Evolutionary conservation across 2,329 filamentous ascomycete species (phyloP).

Genomic region (Botrytis aclada): DNA sequence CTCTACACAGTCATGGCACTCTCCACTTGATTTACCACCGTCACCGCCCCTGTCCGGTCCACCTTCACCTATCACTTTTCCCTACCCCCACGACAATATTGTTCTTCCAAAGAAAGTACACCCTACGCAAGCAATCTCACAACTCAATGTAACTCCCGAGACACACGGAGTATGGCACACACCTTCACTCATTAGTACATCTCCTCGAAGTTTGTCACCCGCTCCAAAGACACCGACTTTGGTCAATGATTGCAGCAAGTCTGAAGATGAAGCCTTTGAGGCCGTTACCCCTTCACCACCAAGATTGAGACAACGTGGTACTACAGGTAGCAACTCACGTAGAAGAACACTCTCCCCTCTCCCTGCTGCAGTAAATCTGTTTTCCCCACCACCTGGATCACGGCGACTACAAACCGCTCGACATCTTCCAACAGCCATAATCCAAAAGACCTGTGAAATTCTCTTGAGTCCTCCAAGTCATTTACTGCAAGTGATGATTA

Average conservation of each 20-base stretch:
- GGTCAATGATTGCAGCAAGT: constrained; percentile 42
- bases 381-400: constrained; percentile 48
- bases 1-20: constrained; percentile 52
- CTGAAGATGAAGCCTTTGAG: constrained; percentile 39
- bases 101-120: constrained; percentile 37
- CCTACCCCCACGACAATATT: constrained; percentile 44
- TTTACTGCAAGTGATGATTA: constrained; percentile 74
- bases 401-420: constrained; percentile 46
- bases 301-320: constrained; percentile 51
- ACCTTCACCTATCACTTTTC: constrained; percentile 42
- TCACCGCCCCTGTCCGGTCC: constrained; percentile 45
- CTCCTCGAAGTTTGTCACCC: constrained; percentile 25
- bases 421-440: constrained; percentile 59
- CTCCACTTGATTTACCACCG: constrained; percentile 42
- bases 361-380: constrained; percentile 64
- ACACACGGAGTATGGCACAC: constrained; percentile 31
- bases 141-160: constrained; percentile 34
- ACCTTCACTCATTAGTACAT: constrained; percentile 17
- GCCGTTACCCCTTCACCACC: constrained; percentile 37
- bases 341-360: constrained; percentile 63
- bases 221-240: constrained; percentile 45
- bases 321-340: constrained; percentile 49
- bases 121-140: constrained; percentile 38
- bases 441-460: constrained; percentile 74
- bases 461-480: constrained; percentile 78